Base-by-base conservation (phyloP, 768 basidiomycete genomes). In the Hygrocybe punicea region DNA sequence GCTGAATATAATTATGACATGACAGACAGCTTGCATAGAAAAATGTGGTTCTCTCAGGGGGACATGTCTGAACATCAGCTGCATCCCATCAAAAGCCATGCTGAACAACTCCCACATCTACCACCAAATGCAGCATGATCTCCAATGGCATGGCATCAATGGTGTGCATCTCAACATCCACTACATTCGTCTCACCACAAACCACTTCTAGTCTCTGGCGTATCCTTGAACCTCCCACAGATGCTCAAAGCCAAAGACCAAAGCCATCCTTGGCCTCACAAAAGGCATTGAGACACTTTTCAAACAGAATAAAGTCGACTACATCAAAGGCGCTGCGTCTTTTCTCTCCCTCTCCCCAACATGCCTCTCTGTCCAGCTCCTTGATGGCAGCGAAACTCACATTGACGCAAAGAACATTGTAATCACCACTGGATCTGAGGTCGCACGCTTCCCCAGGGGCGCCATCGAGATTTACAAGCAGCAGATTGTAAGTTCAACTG, bases 71-170 rank as follows among this genome's bases (percentile, higher is more conserved):
- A 99, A 98, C 69, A 93, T 98, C 64, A 96, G 97, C 59, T 99
- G 97, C 71, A 98, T 98, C 66, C 96, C 97, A 0, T 98, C 96
- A 48, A 98, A 98, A 78, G 93, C 96, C 53, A 97, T 99, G 96
- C 82, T 98, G 60, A 98, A 99, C 82, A 98, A 98, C 79, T 98
- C 96, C 37, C 94, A 97, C 77, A 78, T 96, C 58, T 98, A 91
- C 78, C 95, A 97, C 77, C 92, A 96, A 79, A 88, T 91, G 2
- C 77, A 84, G 64, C 94, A 98, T 66, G 96, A 98, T 75, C 76
- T 94, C 63, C 82, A 90, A 71, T 78, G 80, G 63, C 88, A 94
- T 49, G 96, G 97, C 63, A 98, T 99, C 64, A 93, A 99, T 55
- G 90, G 93, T 93, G 64, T 51, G 81, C 67, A 42, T n/a, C 17